Evolutionary conservation across 805 yeast species (phyloP).

Genomic region (Candida vartiovaarae): DNA sequence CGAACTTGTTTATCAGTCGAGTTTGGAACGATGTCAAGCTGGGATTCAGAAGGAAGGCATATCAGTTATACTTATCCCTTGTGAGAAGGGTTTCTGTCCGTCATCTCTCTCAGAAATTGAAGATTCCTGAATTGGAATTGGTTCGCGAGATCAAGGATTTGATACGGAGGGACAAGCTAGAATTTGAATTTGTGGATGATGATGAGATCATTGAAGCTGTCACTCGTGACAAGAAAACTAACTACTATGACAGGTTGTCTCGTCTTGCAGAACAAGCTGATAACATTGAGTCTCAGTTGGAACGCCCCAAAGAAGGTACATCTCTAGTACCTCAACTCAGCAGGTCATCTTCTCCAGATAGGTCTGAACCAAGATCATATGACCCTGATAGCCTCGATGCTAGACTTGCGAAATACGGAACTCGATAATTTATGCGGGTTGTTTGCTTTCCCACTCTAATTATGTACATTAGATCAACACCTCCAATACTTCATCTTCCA

Average conservation of each 20-base stretch:
- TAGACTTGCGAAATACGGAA: not conserved
- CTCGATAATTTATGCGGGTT: not conserved
- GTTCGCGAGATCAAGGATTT: slow-evolving; percentile 13
- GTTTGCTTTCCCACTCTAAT: not conserved
- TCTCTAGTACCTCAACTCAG: not conserved
- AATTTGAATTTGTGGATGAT: slow-evolving; percentile 8
- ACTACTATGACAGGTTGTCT: slow-evolving; percentile 12
- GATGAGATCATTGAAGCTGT: slow-evolving; percentile 11
- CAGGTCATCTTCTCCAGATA: not conserved
- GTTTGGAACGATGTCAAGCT: slow-evolving; percentile 21
- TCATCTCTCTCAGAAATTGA: slow-evolving; percentile 14
- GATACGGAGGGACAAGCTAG: slow-evolving; percentile 10
- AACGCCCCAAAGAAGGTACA: too few relatives aligned
- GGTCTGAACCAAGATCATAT: not conserved
- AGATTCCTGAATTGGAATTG: slow-evolving; percentile 11
- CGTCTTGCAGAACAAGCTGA: slow-evolving; percentile 17
- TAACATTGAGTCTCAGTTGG: slow-evolving; percentile 7
- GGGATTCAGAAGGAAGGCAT: slow-evolving; percentile 25
- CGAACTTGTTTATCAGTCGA: slow-evolving; percentile 16
- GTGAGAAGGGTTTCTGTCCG: slow-evolving; percentile 14
- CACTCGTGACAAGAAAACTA: slow-evolving; percentile 8
- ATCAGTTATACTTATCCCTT: slow-evolving; percentile 27
- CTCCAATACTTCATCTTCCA: slow-evolving; percentile 35
- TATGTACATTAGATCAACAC: slow-evolving; percentile 3
- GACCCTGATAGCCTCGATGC: slow-evolving; percentile 1